A percentile compares a stretch with the other conserved stretches of the same genome.
Conservation (phyloP, 768 basidiomycete genomes). For the Xerocomellus dryophilus region DNA sequence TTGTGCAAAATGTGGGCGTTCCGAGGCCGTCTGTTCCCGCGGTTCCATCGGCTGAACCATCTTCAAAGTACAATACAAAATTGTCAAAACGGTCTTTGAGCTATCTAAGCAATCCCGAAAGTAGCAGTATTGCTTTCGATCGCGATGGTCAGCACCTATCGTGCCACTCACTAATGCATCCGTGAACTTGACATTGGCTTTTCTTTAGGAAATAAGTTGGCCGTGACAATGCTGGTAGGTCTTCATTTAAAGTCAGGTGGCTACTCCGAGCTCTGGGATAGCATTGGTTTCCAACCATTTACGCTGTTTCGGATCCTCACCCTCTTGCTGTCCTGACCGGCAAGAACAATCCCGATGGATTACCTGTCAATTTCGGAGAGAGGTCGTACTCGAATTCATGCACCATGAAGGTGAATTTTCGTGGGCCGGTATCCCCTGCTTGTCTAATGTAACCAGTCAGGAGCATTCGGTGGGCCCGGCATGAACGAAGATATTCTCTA, state of each 20-base stretch:
- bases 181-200: not conserved
- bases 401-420: slow-evolving; percentile 65
- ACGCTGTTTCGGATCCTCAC: slow-evolving; percentile 59
- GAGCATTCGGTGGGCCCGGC: slow-evolving; percentile 66
- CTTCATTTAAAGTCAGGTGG: not conserved
- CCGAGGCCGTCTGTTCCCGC: slow-evolving; percentile 4
- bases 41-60: slow-evolving; percentile 30
- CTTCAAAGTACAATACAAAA: slow-evolving; percentile 42
- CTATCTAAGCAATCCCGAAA: slow-evolving; percentile 57
- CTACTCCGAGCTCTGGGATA: slow-evolving; percentile 25
- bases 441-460: slow-evolving; percentile 48
- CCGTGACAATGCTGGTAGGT: slow-evolving; percentile 65
- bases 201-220: slow-evolving; percentile 54
- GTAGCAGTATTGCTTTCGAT: slow-evolving; percentile 68
- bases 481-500: slow-evolving; percentile 57
- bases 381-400: slow-evolving; percentile 67
- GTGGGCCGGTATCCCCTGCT: not conserved
- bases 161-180: slow-evolving; percentile 2
- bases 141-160: slow-evolving; percentile 48
- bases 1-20: slow-evolving; percentile 41
- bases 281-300: slow-evolving; percentile 72
- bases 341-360: slow-evolving; percentile 53
- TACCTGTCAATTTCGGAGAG: slow-evolving; percentile 42
- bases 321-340: slow-evolving; percentile 71
- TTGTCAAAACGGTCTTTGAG: slow-evolving; percentile 40